These are phyloP conservation scores for Saksenaea vasiformis DNA, from an alignment of 371 early-diverging fungal genomes.

Conservation along the genomic window DNA sequence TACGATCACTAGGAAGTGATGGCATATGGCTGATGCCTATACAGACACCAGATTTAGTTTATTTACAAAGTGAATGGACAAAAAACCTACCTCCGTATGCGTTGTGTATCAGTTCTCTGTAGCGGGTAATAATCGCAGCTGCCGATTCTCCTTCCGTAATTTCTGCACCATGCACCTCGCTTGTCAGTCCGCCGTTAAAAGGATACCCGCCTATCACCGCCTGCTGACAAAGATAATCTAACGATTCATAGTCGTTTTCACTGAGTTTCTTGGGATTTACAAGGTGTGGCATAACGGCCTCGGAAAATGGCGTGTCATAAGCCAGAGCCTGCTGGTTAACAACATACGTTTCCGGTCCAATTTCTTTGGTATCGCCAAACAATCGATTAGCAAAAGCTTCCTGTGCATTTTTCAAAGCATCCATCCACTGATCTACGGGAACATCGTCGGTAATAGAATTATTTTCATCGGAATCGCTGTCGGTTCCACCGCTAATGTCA, in stretches of 20 bases:
- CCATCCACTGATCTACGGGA: slow-evolving; percentile 1
- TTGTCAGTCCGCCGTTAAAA: slow-evolving; percentile 46
- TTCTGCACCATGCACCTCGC: slow-evolving; percentile 48
- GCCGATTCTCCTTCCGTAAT: slow-evolving; percentile 53
- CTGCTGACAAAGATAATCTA: slow-evolving; percentile 50
- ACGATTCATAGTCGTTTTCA: slow-evolving; percentile 15
- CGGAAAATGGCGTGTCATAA: slow-evolving; percentile 17
- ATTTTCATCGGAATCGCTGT: slow-evolving; percentile 2
- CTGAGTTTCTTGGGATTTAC: slow-evolving; percentile 15
- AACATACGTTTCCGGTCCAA: slow-evolving; percentile 9
- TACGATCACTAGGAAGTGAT: slow-evolving; percentile 15
- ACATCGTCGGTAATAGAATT: slow-evolving; percentile 5
- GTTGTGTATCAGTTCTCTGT: slow-evolving; percentile 45
- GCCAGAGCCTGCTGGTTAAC: slow-evolving; percentile 9
- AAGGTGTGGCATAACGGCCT: slow-evolving; percentile 2
- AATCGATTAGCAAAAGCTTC: slow-evolving; percentile 35
- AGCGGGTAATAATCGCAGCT: slow-evolving; percentile 47
- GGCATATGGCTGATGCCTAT: slow-evolving; percentile 11
- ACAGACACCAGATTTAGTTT: neutral
- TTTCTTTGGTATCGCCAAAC: slow-evolving; percentile 10
- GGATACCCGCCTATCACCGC: slow-evolving; percentile 57
- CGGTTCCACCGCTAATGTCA: slow-evolving; percentile 12
- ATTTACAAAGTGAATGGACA: neutral
- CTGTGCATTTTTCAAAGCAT: slow-evolving; percentile 35
- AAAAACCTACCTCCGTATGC: slow-evolving; percentile 45